These are phyloP conservation scores for Nicotiana benthamiana DNA, from an alignment of 257 asterid species.

Conservation along the genomic window DNA sequence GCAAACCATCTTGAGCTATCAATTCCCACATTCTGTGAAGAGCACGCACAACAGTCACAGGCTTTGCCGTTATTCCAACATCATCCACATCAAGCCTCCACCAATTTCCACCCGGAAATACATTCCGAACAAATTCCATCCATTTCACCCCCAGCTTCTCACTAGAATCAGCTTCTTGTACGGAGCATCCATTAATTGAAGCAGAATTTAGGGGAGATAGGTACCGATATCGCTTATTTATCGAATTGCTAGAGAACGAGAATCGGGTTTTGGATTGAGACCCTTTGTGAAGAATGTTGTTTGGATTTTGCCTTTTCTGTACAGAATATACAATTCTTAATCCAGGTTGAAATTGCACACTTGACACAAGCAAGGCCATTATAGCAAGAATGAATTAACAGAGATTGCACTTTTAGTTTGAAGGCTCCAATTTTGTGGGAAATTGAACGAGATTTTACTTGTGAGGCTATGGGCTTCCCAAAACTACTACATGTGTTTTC, in stretches of 20 bases:
- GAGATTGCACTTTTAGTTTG: not conserved
- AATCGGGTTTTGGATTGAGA: slow-evolving; percentile 10
- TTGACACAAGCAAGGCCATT: slow-evolving; percentile 12
- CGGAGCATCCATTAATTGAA: slow-evolving; percentile 48
- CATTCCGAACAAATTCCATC: slow-evolving; percentile 33
- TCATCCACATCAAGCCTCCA: slow-evolving; percentile 61
- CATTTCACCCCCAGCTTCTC: slow-evolving; percentile 42
- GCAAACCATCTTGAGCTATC: slow-evolving; percentile 77
- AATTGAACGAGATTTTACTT: not conserved
- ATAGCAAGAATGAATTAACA: not conserved
- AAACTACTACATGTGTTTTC: not conserved
- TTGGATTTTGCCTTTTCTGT: not conserved
- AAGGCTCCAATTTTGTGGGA: not conserved
- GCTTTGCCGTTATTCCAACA: slow-evolving; percentile 51
- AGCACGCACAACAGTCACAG: slow-evolving; percentile 80
- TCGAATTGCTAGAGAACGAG: not conserved
- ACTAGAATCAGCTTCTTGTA: slow-evolving; percentile 21
- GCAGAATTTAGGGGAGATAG: slow-evolving; percentile 37
- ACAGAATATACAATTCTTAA: not conserved
- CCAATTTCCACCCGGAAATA: slow-evolving; percentile 87
- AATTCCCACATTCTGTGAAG: slow-evolving; percentile 81
- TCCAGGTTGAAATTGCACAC: slow-evolving; percentile 4
- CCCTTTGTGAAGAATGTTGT: not conserved
- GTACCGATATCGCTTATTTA: slow-evolving; percentile 20
- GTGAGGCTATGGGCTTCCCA: not conserved